Base-by-base conservation (phyloP, 805 yeast genomes). In the Candida orba region DNA sequence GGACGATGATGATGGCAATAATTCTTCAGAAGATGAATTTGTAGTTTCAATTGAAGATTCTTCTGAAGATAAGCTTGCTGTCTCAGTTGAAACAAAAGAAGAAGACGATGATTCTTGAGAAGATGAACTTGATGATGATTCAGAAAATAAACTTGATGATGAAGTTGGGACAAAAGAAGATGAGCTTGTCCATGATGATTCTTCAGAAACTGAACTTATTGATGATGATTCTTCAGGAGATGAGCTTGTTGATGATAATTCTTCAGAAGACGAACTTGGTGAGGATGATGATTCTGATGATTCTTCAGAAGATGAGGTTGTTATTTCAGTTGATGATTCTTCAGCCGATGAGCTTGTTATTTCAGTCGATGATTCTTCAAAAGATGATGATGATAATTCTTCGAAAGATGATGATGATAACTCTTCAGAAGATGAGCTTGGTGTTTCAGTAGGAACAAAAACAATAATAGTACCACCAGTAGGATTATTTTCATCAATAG, bases 391-490 rank as follows among this genome's bases (percentile, higher is more conserved):
- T 7, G 23, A 25, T 24, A 32, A 4, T 8, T 15, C 23, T 14
- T 24, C 29, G 32, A 32, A 33, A n/a, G 40, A 40, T 18, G 38
- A 40, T 8, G 34, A 31, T n/a, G 54, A 48, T 23, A 38, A 39
- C n/a, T 32, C 37, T 36, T 22, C 34, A 7, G 40, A 15, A 32
- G 44, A 36, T 29, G 44, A 24, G 10, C 39, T 34, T 29, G 48
- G 32, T 10, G 47, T 30, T 6, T 15, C 27, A 6, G 44, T 42
- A 36, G 56, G 53, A 15, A 54, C 49, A 24, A 39, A 42, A 17
- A 52, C 48, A 33, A 49, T 44, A 13, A 52, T 39, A 8, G 56
- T 49, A 37, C 47, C 55, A 38, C 50, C 56, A 25, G 54, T 46
- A 38, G 52, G 44, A 9, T 47, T 34, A 14, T 30, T 35, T 9